Evolutionary conservation across 805 yeast genomes (phyloP), one percentile per base, ranked within the genome.

Genomic region (Spathaspora sp.): DNA sequence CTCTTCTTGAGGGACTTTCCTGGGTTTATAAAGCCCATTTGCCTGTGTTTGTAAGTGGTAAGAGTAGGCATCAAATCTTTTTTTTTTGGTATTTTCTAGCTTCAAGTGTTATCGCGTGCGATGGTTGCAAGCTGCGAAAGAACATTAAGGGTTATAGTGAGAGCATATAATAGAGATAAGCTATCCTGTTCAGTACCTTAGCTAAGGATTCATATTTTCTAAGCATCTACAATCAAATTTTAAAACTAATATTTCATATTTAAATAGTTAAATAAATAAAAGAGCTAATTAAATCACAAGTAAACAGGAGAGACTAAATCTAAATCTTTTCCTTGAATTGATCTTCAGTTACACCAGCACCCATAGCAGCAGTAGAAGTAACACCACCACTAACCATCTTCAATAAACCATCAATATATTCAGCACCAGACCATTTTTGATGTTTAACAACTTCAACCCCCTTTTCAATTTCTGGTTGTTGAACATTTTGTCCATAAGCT

Each of bases 401-500:
- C 70, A 93, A 83, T 65, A 93, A 77, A 54, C 89, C 86, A 72
- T 93, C 98, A 65, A 93, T 87, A 77, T 90, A 92, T 73, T 89
- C 96, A 29, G 98, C 98, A 67, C 98, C 98, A 43, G 97, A 90
- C 98, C 98, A 93, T 72, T 92, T 90, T 74, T 93, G 98, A 73
- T 93, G 98, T 79, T 91, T 93, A 57, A 93, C 96, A 53, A 93
- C 96, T 72, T 93, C 98, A 58, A 92, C 97, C 58, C 89, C 92
- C 54, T 77, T 78, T 62, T 86, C 89, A 69, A 92, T 88, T 78
- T 93, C 98, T 54, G 84, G 87, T 56, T 85, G 82, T 76, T 93
- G 98, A 55, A 93, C 86, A 57, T 77, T 77, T 67, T 85, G 86
- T 52, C 97, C 98, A 68, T 93, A 93, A 7, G 97, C 97, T 73